These are phyloP conservation scores for Lasiosphaeria hispida DNA, from an alignment of 495 filamentous ascomycete species.

Conservation along the genomic window DNA sequence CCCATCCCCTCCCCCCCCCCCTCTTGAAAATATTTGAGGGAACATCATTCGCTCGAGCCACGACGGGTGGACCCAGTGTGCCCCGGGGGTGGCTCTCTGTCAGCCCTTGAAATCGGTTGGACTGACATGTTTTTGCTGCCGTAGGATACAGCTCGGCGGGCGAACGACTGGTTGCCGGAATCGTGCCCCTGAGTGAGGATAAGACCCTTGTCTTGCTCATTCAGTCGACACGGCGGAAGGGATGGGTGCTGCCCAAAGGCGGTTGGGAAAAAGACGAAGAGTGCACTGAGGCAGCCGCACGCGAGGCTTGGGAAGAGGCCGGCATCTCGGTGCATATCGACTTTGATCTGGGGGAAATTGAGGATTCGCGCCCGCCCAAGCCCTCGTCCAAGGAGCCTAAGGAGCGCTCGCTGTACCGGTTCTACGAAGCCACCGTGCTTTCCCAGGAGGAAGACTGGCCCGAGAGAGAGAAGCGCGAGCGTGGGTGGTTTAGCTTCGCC, in stretches of 20 bases:
- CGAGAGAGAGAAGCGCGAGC: conserved; percentile 84
- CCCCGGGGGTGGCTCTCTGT: too few species aligned
- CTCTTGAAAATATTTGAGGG: too few species aligned
- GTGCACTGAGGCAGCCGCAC: conserved; percentile 52
- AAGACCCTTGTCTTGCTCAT: conserved; percentile 84
- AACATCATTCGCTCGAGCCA: too few species aligned
- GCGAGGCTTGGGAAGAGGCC: conserved; percentile 98
- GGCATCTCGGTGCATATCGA: conserved; percentile 81
- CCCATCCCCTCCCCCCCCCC: too few species aligned
- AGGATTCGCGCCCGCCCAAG: conserved; percentile 68
- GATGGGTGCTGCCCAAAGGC: conserved; percentile 96
- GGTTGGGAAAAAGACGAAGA: conserved; percentile 95
- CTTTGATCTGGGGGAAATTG: conserved; percentile 80
- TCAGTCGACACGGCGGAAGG: conserved; percentile 78
- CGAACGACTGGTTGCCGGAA: conserved; percentile 91
- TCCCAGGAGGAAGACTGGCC: conserved; percentile 86
- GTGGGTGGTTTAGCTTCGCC: conserved; percentile 82
- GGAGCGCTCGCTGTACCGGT: conserved; percentile 77
- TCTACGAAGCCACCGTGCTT: conserved; percentile 83
- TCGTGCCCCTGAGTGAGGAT: conserved; percentile 69
- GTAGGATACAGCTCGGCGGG: conserved; percentile 88
- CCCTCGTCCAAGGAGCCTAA: conserved; percentile 55
- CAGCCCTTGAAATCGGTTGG: conserved; percentile 10
- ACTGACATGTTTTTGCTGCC: conserved; percentile 40
- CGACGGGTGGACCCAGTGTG: too few species aligned